A percentile compares a stretch with the other conserved stretches of the same genome.
Evolutionary conservation across 768 basidiomycete genomes (phyloP).

Genomic region (Lactifluus echinatus): DNA sequence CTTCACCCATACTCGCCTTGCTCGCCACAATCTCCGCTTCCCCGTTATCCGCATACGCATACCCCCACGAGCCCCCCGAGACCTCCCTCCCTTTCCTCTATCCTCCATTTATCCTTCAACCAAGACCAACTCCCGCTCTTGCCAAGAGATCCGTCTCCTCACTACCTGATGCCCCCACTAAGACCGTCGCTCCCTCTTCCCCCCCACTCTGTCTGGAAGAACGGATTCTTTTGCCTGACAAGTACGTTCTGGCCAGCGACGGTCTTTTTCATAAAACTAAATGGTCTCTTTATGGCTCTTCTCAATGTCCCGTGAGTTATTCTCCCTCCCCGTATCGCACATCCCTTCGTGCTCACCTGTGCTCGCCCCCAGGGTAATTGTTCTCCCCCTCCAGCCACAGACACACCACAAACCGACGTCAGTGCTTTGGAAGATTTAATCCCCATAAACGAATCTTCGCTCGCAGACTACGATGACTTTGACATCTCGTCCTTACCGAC

Average conservation of each 20-base stretch:
- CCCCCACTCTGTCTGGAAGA: not conserved
- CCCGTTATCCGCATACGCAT: not conserved
- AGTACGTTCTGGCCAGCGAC: slow-evolving; percentile 20
- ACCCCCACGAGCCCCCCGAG: slow-evolving; percentile 5
- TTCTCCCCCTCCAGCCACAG: not conserved
- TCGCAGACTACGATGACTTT: slow-evolving; percentile 13
- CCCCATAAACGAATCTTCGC: not conserved
- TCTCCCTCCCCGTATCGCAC: not conserved
- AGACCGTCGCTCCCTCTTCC: not conserved
- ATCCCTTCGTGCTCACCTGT: slow-evolving; percentile 36
- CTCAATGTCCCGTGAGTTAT: slow-evolving; percentile 45
- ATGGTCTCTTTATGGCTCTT: slow-evolving; percentile 67
- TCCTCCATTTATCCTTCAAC: slow-evolving; percentile 28
- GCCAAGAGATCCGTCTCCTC: not conserved
- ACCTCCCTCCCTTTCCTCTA: slow-evolving; percentile 20
- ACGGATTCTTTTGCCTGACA: slow-evolving; percentile 17
- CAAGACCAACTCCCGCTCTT: slow-evolving; percentile 8
- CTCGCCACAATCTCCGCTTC: slow-evolving; percentile 9
- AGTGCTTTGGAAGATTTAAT: not conserved
- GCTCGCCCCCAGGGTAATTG: not conserved
- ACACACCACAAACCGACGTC: not conserved
- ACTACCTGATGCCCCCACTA: not conserved
- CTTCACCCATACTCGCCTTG: not conserved
- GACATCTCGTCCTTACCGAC: slow-evolving; percentile 21
- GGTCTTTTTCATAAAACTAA: slow-evolving; percentile 21